Conservation (phyloP, 805 yeast species). For the Candida loeiensis region DNA sequence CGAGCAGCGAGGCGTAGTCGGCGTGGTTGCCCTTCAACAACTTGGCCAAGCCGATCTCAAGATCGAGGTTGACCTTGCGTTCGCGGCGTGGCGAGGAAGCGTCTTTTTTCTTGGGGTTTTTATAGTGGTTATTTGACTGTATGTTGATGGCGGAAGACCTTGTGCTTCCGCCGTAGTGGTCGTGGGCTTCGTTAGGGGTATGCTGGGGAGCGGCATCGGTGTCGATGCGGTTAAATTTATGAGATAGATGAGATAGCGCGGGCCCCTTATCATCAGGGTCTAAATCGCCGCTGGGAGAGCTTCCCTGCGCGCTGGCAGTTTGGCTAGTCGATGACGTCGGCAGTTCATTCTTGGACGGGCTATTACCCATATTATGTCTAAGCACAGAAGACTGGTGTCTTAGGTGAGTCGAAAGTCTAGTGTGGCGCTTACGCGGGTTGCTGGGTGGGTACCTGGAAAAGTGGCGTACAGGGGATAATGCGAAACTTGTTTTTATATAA, state of each 20-base stretch:
- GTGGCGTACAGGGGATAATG: not conserved
- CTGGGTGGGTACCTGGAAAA: not conserved
- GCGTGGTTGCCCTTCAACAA: constrained; percentile 24
- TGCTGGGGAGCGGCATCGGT: constrained; percentile 20
- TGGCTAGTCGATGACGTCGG: constrained; percentile 39
- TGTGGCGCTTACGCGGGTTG: constrained; percentile 1
- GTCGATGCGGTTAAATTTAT: constrained; percentile 10
- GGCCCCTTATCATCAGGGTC: constrained; percentile 42
- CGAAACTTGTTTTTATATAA: not conserved
- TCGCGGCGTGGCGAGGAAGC: constrained; percentile 4
- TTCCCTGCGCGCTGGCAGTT: constrained; percentile 18
- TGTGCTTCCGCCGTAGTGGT: constrained; percentile 8
- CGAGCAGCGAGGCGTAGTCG: constrained; percentile 37
- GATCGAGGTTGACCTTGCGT: constrained; percentile 32
- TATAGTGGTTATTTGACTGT: constrained; percentile 10
- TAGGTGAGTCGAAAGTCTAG: not conserved
- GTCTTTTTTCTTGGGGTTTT: constrained; percentile 5
- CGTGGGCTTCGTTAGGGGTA: constrained; percentile 7
- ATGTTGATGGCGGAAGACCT: constrained; percentile 14
- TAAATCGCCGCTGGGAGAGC: constrained; percentile 27
- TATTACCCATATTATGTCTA: constrained; percentile 50
- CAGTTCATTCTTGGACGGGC: constrained; percentile 56
- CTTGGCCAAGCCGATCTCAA: constrained; percentile 46
- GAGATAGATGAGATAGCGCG: constrained; percentile 35
- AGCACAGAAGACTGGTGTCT: constrained; percentile 1